These are phyloP conservation scores for Hibiscus syriacus DNA, from an alignment of 345 rosid genomes.

Conservation along the genomic window DNA sequence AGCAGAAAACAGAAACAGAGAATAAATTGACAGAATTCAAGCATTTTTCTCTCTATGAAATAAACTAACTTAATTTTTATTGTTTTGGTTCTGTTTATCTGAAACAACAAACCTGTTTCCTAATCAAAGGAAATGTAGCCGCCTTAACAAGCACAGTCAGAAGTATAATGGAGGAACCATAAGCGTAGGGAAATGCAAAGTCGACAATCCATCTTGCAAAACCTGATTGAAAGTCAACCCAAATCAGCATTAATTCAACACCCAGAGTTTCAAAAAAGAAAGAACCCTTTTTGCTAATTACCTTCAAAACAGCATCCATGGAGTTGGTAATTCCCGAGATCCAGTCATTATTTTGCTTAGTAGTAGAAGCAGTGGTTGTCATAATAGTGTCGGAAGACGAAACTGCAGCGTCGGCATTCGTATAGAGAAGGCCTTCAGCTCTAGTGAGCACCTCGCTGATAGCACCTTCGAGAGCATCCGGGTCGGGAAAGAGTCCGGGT, in stretches of 20 bases:
- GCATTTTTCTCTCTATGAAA: too few species aligned
- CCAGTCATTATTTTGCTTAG: conserved; percentile 83
- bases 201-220: conserved; percentile 68
- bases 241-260: not conserved
- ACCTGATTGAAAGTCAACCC: conserved; percentile 38
- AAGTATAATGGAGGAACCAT: conserved; percentile 89
- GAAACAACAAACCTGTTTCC: conserved; percentile 64
- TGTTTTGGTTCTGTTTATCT: not conserved
- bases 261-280: not conserved
- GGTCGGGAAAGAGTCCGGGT: conserved; percentile 7
- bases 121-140: conserved; percentile 85
- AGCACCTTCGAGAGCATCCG: conserved; percentile 21
- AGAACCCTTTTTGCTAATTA: conserved; percentile 6
- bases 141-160: conserved; percentile 88
- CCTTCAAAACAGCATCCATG: conserved; percentile 88
- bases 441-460: conserved; percentile 37
- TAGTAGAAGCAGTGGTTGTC: conserved; percentile 18
- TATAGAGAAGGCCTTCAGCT: conserved; percentile 51
- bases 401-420: conserved; percentile 81
- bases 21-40: not conserved
- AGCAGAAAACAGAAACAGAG: not conserved
- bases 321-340: conserved; percentile 70
- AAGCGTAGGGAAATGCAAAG: conserved; percentile 72
- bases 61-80: not conserved
- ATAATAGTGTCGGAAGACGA: conserved; percentile 46